Base-by-base conservation (phyloP, 768 basidiomycete genomes). In the Auricularia heimuer region DNA sequence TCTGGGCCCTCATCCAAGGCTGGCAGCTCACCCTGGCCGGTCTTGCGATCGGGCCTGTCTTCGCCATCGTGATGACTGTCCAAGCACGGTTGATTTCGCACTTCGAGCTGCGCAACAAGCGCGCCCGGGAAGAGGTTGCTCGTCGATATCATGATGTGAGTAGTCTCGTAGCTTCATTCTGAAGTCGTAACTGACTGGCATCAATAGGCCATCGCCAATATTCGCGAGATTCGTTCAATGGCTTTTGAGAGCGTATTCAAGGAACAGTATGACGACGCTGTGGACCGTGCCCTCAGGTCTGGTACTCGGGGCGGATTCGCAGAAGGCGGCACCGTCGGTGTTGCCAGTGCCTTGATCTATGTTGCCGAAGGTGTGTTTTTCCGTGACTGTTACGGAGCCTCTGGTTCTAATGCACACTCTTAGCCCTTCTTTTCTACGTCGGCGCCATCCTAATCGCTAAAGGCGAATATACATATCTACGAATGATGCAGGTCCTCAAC, bases 21-120 rank as follows among this genome's bases (percentile, higher is more conserved):
- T 99, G 96, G 97, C 87, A 97, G 76, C 78, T 98, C 69, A 96
- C 94, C 0, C 82, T 98, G 18, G 91, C 90, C 2, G 95, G 94
- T 0, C 75, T 98, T 35, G 93, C 89, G 1, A 83, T 98, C 56
- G 92, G 84, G 0, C 95, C 94, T 0, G 82, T 95, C 11, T 96
- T 97, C 70, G 87, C 84, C 2, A 75, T 82, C 10, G 80, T 83
- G 10, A 91, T 94, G 83, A 81, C 85, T 4, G 69, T 88, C 16
- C 93, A 95, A 76, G 85, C 88, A 1, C 76, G 79, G n/a, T 73
- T 94, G 61, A 83, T 90, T 0, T 84, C 85, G 3, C 80, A 81
- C 62, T 87, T 84, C 69, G 93, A 97, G 77, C 70, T 85, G 24
- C 72, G 82, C 68, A 97, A 94, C 77, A 97, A 96, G 79, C 76